Conservation (phyloP, 371 early-diverging fungal genomes). For the Haplosporangium sp. region DNA sequence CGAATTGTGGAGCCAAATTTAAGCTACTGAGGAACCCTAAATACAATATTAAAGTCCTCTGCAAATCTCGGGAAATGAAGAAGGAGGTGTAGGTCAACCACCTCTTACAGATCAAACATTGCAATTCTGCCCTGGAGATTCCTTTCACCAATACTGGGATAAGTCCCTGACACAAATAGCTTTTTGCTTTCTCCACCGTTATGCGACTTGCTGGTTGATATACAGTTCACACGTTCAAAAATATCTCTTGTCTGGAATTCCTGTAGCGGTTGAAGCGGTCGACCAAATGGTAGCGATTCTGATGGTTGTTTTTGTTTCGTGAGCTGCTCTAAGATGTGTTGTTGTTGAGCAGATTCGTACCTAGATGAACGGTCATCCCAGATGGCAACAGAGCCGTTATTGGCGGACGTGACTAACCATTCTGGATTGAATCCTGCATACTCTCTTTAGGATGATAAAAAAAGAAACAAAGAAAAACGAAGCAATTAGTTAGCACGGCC, state of each 20-base stretch:
- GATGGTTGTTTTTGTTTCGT: background rate
- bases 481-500: background rate
- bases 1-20: no score
- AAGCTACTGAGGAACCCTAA: no score
- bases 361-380: constrained; percentile 42
- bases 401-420: constrained; percentile 41
- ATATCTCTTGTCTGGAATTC: constrained; percentile 31
- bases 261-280: constrained; percentile 26
- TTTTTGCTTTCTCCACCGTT: background rate
- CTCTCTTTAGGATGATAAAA: constrained; percentile 10
- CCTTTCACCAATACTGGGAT: constrained; percentile 31
- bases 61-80: background rate
- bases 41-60: no score
- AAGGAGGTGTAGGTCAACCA: background rate
- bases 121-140: constrained; percentile 46
- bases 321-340: constrained; percentile 4
- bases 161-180: constrained; percentile 45
- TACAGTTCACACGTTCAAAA: constrained; percentile 54
- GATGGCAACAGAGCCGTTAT: constrained; percentile 42
- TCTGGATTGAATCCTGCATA: constrained; percentile 40
- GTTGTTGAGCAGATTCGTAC: constrained; percentile 23
- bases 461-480: background rate
- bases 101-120: constrained; percentile 20
- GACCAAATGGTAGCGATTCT: constrained; percentile 19
- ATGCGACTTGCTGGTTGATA: constrained; percentile 18